Conservation (phyloP, 1,284 basidiomycete species). For the Phenoliferia sp. region DNA sequence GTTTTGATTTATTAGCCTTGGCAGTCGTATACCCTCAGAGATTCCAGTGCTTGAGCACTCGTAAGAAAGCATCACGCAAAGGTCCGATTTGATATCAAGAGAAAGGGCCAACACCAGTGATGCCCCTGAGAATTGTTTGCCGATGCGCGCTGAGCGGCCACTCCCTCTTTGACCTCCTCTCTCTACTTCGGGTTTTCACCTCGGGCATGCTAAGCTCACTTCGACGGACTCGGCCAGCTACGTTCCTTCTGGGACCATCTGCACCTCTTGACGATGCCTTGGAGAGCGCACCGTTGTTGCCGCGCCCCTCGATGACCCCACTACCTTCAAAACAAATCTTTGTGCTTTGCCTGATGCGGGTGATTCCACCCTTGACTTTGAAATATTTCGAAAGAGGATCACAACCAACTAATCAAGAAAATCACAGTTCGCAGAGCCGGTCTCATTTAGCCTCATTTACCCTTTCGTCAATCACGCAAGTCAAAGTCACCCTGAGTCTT, state of each 20-base stretch:
- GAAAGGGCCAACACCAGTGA: too few species aligned
- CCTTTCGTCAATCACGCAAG: conserved; percentile 45
- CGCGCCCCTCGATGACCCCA: background rate
- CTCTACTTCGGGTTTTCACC: too few species aligned
- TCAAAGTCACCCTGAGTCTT: conserved; percentile 12
- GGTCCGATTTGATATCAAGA: too few species aligned
- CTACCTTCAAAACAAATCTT: conserved; percentile 41
- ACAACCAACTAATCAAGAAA: background rate
- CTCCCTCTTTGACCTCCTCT: too few species aligned
- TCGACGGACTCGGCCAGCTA: background rate
- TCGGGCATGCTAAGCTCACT: background rate
- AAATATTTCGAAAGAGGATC: background rate
- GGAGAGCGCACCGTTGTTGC: background rate
- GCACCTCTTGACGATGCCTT: background rate
- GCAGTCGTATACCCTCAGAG: too few species aligned
- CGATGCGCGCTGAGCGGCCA: too few species aligned
- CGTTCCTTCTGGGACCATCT: background rate
- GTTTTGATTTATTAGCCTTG: too few species aligned
- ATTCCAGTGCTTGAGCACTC: too few species aligned
- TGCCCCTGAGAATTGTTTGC: too few species aligned
- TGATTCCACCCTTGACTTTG: conserved; percentile 39
- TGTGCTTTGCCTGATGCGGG: conserved; percentile 43
- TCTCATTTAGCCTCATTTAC: conserved; percentile 44
- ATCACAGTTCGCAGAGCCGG: conserved; percentile 19
- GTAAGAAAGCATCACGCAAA: too few species aligned